Evolutionary conservation across 2,329 filamentous ascomycete genomes (phyloP).

Genomic region (Scedosporium apiospermum): DNA sequence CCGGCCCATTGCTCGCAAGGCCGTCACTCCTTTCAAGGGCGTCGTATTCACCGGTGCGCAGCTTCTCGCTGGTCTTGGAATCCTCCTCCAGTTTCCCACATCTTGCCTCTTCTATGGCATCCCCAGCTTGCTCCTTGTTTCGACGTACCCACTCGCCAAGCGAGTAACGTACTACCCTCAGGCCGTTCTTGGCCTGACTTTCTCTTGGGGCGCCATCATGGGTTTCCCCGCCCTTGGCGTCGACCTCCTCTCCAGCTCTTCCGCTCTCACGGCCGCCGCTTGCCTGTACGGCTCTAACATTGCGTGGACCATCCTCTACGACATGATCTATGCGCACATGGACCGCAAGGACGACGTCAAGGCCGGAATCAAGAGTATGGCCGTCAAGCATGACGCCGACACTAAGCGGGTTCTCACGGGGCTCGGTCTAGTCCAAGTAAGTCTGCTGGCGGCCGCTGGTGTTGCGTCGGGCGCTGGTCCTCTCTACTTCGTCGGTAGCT

Average conservation of each 20-base stretch:
- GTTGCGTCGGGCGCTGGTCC: constrained; percentile 57
- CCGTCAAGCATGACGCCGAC: constrained; percentile 65
- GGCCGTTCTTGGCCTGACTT: constrained; percentile 71
- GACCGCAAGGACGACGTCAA: constrained; percentile 79
- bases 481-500: constrained; percentile 58
- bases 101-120: constrained; percentile 69
- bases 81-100: constrained; percentile 67
- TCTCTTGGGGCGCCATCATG: constrained; percentile 84
- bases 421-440: constrained; percentile 59
- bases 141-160: constrained; percentile 73
- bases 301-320: constrained; percentile 80
- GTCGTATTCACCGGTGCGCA: constrained; percentile 67
- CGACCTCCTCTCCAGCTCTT: constrained; percentile 55
- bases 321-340: constrained; percentile 92
- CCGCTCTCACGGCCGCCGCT: constrained; percentile 56
- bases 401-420: constrained; percentile 69
- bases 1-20: constrained; percentile 72
- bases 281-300: constrained; percentile 70
- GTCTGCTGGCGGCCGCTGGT: constrained; percentile 61
- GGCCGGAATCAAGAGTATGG: constrained; percentile 83
- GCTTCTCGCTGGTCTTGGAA: constrained; percentile 60
- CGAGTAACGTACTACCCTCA: constrained; percentile 83
- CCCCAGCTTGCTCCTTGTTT: constrained; percentile 65
- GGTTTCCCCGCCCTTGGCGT: constrained; percentile 77
- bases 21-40: constrained; percentile 62